A percentile compares a stretch with the other conserved stretches of the same genome.
phyloP scores from a whole-genome alignment of 441 rosid species.

The Euphorbia celastroides region DNA sequence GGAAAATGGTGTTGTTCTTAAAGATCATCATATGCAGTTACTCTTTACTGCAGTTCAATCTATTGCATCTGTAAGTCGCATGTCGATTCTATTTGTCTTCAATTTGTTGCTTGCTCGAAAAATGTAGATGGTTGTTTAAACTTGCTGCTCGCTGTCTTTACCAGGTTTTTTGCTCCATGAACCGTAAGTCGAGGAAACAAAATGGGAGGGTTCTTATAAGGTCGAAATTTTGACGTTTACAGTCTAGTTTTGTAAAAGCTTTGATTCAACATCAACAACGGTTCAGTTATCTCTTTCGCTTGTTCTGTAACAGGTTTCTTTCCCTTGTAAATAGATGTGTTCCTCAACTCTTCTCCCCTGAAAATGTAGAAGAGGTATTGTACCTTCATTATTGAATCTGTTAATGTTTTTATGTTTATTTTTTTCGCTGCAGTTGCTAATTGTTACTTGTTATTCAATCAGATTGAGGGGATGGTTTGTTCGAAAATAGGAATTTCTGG shows the following conservation, averaged over 20 bases:
- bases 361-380: conserved; percentile 64
- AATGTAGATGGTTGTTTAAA: conserved; percentile 12
- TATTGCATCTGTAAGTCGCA: conserved; percentile 47
- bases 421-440: conserved; percentile 22
- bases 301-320: conserved; percentile 47
- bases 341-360: conserved; percentile 45
- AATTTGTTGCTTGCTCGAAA: not conserved
- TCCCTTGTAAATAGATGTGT: conserved; percentile 43
- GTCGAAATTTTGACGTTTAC: conserved; percentile 25
- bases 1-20: conserved; percentile 32
- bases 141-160: conserved; percentile 13
- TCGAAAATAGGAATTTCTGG: conserved; percentile 34
- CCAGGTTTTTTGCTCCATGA: conserved; percentile 72
- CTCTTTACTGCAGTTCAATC: conserved; percentile 49
- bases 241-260: conserved; percentile 9
- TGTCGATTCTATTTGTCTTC: not conserved
- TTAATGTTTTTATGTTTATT: conserved; percentile 13
- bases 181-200: conserved; percentile 39
- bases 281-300: conserved; percentile 16
- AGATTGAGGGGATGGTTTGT: conserved; percentile 52
- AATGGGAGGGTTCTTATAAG: conserved; percentile 53
- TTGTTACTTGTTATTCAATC: conserved; percentile 22
- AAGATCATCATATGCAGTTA: conserved; percentile 43
- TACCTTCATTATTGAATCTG: conserved; percentile 1
- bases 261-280: not conserved